These are phyloP conservation scores for Neckera pumila DNA, from an alignment of 225 moss, liverwort and hornwort genomes.

Conservation along the genomic window DNA sequence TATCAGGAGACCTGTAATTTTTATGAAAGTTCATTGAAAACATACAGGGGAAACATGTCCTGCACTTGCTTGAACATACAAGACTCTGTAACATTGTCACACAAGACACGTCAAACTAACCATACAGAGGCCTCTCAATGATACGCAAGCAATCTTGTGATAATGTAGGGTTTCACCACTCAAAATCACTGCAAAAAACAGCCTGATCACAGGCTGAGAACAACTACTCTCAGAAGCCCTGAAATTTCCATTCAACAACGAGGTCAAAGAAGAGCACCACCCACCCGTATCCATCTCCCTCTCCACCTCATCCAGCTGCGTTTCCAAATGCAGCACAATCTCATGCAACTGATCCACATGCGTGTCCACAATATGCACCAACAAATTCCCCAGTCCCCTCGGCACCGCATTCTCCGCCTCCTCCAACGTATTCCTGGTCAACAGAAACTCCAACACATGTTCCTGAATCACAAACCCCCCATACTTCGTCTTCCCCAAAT, in stretches of 20 bases:
- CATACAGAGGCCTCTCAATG: not conserved
- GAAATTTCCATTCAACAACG: not conserved
- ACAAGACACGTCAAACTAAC: not conserved
- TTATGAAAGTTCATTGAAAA: not conserved
- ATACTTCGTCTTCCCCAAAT: slow-evolving; percentile 6
- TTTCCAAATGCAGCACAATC: slow-evolving; percentile 74
- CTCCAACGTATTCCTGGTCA: slow-evolving; percentile 79
- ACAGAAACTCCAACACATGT: slow-evolving; percentile 76
- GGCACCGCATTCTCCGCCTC: slow-evolving; percentile 81
- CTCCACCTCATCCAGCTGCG: slow-evolving; percentile 72
- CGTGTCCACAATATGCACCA: slow-evolving; percentile 84
- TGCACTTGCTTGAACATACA: not conserved
- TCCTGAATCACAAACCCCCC: slow-evolving; percentile 69
- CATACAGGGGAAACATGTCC: not conserved
- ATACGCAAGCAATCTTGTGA: not conserved
- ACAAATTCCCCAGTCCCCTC: slow-evolving; percentile 56
- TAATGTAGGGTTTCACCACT: not conserved
- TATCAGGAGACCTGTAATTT: not conserved
- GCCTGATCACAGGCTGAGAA: not conserved
- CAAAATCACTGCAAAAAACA: not conserved
- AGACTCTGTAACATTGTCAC: not conserved
- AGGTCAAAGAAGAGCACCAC: not conserved
- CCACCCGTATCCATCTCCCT: slow-evolving; percentile 64
- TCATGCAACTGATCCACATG: slow-evolving; percentile 87
- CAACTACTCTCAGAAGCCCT: not conserved